phyloP scores from a whole-genome alignment of 192 early-diverging fungal genomes.

The Coemansia sp. region DNA sequence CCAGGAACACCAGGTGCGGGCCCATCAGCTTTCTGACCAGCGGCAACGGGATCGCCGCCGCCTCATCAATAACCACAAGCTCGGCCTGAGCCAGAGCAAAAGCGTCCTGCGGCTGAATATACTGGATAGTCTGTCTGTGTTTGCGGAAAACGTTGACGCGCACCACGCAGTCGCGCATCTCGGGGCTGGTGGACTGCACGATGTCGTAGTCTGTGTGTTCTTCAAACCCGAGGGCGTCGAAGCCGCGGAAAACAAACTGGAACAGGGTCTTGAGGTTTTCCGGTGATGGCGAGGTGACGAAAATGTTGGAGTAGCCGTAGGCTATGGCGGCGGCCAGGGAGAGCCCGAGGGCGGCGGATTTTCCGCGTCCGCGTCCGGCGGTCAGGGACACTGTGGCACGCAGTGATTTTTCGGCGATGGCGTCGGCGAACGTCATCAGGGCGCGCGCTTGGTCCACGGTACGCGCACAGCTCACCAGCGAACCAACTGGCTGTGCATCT shows the following conservation, averaged over 20 bases:
- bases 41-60: slow-evolving; percentile 96
- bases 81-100: slow-evolving; percentile 94
- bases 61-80: slow-evolving; percentile 97
- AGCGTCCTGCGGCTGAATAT: slow-evolving; percentile 95
- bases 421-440: slow-evolving; percentile 94
- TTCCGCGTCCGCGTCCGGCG: slow-evolving; percentile 94
- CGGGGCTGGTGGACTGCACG: slow-evolving; percentile 95
- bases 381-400: slow-evolving; percentile 91
- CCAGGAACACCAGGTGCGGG: slow-evolving; percentile 96
- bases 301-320: slow-evolving; percentile 98
- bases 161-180: slow-evolving; percentile 93
- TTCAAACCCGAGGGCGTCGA: slow-evolving; percentile 97
- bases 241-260: slow-evolving; percentile 96
- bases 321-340: slow-evolving; percentile 94
- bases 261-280: slow-evolving; percentile 99
- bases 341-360: slow-evolving; percentile 94
- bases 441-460: slow-evolving; percentile 98
- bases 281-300: slow-evolving; percentile 95
- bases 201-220: slow-evolving; percentile 99
- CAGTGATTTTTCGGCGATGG: slow-evolving; percentile 91
- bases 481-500: slow-evolving; percentile 89
- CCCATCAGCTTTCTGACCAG: slow-evolving; percentile 89
- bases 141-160: slow-evolving; percentile 94
- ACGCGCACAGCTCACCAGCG: slow-evolving; percentile 73
- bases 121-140: slow-evolving; percentile 97